Base-by-base conservation (phyloP, 805 yeast species). In the Starmerella stigmatis region DNA sequence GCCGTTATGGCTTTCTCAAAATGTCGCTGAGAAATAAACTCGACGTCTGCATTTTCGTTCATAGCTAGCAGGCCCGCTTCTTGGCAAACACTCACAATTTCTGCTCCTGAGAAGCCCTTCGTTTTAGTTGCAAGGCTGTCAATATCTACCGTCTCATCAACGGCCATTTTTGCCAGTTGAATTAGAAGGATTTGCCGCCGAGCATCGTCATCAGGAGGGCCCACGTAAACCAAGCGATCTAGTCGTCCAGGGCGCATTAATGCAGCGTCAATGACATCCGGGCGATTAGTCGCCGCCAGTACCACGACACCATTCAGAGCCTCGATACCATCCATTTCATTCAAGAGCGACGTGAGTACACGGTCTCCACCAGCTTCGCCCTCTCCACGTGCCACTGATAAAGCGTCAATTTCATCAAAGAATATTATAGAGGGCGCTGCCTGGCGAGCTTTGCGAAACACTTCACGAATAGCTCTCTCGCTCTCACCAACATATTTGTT, bases 271-370 rank as follows among this genome's bases (percentile, higher is more conserved):
- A 92, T 86, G 21, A 82, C 81, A 38, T 86, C 86, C 0, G 99
- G 99, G 57, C 95, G 71, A 61, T 92, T 92, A 0, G 99, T 92
- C 9, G 98, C 98, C 2, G 96, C 98, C 23, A 92, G 81, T 10
- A 92, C 80, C 2, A 86, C 84, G 5, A 92, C 98, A 3, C 95
- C 96, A 42, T 81, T 83, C 54, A 92, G 66, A 49, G 88, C 94
- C 62, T 92, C 99, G 15, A 92, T 89, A 59, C 99, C 99, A 61
- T 92, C 99, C 56, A 92, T 83, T 63, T 92, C 99, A 58, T 89
- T 92, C 56, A 92, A 71, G 54, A 92, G 66, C 0, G 97, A 82
- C 2, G 96, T 89, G 48, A 92, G 67, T 0, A 92, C 96, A 56
- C 94, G 81, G 50, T 78, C 85, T 0, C 89, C 76, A 3, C 67